phyloP scores from a whole-genome alignment of 768 basidiomycete species.

The Gautieria morchelliformis region DNA sequence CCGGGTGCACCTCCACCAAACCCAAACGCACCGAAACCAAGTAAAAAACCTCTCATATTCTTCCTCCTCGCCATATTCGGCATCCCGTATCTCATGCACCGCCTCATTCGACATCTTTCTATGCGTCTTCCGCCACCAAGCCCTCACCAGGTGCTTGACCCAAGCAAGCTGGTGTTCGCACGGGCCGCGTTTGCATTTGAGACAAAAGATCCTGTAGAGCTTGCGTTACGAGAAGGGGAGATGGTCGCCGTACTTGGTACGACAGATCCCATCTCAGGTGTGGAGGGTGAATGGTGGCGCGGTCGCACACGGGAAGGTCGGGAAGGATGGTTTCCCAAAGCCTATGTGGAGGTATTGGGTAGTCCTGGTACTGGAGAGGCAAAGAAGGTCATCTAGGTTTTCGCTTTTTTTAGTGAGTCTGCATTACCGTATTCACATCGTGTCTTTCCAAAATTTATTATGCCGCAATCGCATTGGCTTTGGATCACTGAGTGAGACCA shows the following conservation, averaged over 20 bases:
- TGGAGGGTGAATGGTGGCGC: slow-evolving; percentile 82
- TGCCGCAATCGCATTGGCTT: too few relatives aligned
- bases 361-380: slow-evolving; percentile 23
- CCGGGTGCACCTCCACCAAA: slow-evolving; percentile 22
- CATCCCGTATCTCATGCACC: slow-evolving; percentile 87
- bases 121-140: slow-evolving; percentile 37
- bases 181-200: slow-evolving; percentile 73
- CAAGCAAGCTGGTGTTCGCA: slow-evolving; percentile 73
- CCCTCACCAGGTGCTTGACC: slow-evolving; percentile 50
- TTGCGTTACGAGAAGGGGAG: slow-evolving; percentile 77
- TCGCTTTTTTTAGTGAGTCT: neutral
- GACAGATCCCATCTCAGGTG: slow-evolving; percentile 58
- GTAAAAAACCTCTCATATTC: slow-evolving; percentile 83
- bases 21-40: slow-evolving; percentile 45
- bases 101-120: slow-evolving; percentile 70
- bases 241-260: slow-evolving; percentile 88
- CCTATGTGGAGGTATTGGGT: slow-evolving; percentile 70
- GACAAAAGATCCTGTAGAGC: slow-evolving; percentile 65
- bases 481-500: too few relatives aligned
- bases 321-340: slow-evolving; percentile 91
- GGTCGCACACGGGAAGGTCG: slow-evolving; percentile 86
- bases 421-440: too few relatives aligned
- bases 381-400: slow-evolving; percentile 30
- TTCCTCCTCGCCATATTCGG: slow-evolving; percentile 93
- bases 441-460: neutral